Conservation (phyloP, 164 flowering plant species). For the Warburgia ugandensis region DNA sequence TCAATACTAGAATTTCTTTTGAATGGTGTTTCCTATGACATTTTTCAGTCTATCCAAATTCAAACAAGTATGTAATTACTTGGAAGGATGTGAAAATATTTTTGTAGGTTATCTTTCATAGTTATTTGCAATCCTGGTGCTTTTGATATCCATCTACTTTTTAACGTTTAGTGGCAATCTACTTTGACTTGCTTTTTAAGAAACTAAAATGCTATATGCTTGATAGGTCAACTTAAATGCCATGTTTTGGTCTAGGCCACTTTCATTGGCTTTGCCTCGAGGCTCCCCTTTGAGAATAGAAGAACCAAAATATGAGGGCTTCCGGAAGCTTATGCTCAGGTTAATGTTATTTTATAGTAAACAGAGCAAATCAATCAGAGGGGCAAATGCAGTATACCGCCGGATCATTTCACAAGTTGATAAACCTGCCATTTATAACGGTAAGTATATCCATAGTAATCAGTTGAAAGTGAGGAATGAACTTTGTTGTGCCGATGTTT, state of each 20-base stretch:
- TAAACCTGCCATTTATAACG: constrained; percentile 71
- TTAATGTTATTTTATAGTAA: constrained; percentile 80
- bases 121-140: too few relatives aligned
- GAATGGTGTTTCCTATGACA: too few relatives aligned
- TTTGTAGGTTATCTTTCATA: too few relatives aligned
- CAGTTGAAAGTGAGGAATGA: not conserved
- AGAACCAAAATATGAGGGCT: constrained; percentile 73
- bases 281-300: constrained; percentile 76
- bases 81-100: too few relatives aligned
- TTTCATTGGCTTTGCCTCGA: constrained; percentile 69
- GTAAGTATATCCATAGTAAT: constrained; percentile 23
- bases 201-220: constrained; percentile 8
- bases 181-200: not conserved
- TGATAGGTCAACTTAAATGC: constrained; percentile 68
- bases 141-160: too few relatives aligned
- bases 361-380: constrained; percentile 81
- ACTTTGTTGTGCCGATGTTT: too few relatives aligned
- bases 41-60: too few relatives aligned
- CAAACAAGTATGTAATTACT: too few relatives aligned
- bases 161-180: too few relatives aligned
- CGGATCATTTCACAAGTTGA: constrained; percentile 79
- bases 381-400: constrained; percentile 70
- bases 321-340: constrained; percentile 45
- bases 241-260: constrained; percentile 77
- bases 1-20: too few relatives aligned